Base-by-base conservation (phyloP, 495 filamentous ascomycete species). In the Penicillium longicatenatum region DNA sequence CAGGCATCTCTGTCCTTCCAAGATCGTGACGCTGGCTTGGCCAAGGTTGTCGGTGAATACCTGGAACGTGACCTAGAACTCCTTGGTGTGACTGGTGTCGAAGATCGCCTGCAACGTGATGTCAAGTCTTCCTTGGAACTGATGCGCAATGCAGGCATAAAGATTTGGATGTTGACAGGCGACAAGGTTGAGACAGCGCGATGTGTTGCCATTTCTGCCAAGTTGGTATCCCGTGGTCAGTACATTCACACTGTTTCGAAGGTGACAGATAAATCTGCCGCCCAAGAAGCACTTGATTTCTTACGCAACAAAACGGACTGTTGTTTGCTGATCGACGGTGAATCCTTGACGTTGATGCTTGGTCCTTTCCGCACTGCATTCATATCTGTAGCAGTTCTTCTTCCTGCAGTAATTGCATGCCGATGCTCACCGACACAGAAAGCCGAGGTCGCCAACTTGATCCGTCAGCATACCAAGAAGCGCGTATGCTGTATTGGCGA, bases 121-220 rank as follows among this genome's bases (percentile, higher is more conserved):
- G 95, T 99, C 66, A 98, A 97, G 67, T 88, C 93, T 4, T 93
- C 90, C 1, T 82, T 99, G 7, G 95, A 99, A 67, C 81, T 98
- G 14, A 85, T 99, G 43, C 89, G 95, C 57, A 98, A 99, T 69
- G 95, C 95, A 9, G 95, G 95, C n/a, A 91, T 99, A 68, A 97
- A 96, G 74, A 97, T 98, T 54, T 99, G 95, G 95, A 99, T 99
- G 95, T 78, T 99, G 64, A 99, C 95, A 0, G 95, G 95, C 30
- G 95, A 99, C 78, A 99, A 99, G 73, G 91, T 97, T 2, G 95
- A 99, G 72, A 99, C 95, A 26, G 95, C 95, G 12, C 86, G 93
- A 30, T 99, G 95, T 72, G 93, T 99, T 8, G 95, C 95, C 16
- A 90, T 99, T 31, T 92, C 87, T 62, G 88, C 93, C 19, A 97